phyloP scores from a whole-genome alignment of 257 asterid species.

The Rubia yunnanensis region DNA sequence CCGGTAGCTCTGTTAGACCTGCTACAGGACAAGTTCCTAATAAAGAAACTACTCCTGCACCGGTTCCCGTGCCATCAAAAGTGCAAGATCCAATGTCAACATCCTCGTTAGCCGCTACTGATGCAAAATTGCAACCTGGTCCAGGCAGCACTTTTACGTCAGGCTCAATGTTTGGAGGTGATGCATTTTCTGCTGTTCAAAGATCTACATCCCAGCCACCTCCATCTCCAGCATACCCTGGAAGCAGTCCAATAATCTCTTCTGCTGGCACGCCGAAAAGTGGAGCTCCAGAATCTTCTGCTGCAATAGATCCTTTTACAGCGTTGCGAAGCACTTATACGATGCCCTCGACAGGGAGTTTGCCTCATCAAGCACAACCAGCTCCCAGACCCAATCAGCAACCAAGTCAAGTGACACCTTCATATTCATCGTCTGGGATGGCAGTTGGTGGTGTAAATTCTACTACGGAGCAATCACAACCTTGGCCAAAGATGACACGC shows the following conservation, averaged over 20 bases:
- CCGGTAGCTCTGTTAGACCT: slow-evolving; percentile 37
- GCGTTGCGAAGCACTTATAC: slow-evolving; percentile 52
- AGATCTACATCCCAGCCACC: slow-evolving; percentile 32
- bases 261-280: slow-evolving; percentile 46
- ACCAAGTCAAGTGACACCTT: slow-evolving; percentile 42
- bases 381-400: slow-evolving; percentile 54
- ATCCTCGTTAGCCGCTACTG: slow-evolving; percentile 30
- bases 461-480: slow-evolving; percentile 49
- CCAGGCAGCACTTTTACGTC: slow-evolving; percentile 40
- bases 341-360: slow-evolving; percentile 45
- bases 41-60: slow-evolving; percentile 40
- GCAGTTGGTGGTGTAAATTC: slow-evolving; percentile 39
- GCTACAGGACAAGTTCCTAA: slow-evolving; percentile 26
- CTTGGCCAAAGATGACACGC: slow-evolving; percentile 98
- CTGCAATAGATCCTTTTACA: slow-evolving; percentile 66
- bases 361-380: slow-evolving; percentile 41
- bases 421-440: slow-evolving; percentile 42
- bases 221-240: slow-evolving; percentile 38
- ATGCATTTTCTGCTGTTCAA: slow-evolving; percentile 48
- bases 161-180: slow-evolving; percentile 50
- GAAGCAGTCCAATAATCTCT: slow-evolving; percentile 35
- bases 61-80: slow-evolving; percentile 31
- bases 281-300: slow-evolving; percentile 37
- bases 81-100: slow-evolving; percentile 40
- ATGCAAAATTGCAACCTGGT: slow-evolving; percentile 36